Conservation (phyloP, 306 rosid genomes). For the Lathyrus oleraceus region DNA sequence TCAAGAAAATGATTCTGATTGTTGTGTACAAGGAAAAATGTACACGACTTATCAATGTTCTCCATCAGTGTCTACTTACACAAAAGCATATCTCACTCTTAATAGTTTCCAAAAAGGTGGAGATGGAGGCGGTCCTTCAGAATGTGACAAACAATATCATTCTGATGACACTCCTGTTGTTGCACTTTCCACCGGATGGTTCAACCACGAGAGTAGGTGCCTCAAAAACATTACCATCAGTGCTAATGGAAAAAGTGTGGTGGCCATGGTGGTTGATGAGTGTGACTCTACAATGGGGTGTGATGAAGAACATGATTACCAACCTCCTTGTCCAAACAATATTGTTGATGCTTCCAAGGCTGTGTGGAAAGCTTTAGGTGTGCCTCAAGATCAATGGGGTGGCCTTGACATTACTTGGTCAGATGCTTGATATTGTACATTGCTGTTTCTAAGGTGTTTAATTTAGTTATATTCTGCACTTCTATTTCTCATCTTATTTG, state of each 20-base stretch:
- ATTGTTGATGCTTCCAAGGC: slow-evolving; percentile 4
- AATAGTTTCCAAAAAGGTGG: slow-evolving; percentile 3
- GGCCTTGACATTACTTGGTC: not conserved
- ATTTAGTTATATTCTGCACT: not conserved
- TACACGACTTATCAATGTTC: not conserved
- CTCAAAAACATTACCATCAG: not conserved
- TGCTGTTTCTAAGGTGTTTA: not conserved
- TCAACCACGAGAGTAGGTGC: not conserved
- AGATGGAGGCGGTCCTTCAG: slow-evolving; percentile 2
- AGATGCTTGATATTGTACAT: not conserved
- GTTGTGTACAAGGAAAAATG: not conserved
- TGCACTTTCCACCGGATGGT: slow-evolving; percentile 2
- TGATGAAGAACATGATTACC: not conserved
- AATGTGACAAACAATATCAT: not conserved
- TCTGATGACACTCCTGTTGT: not conserved
- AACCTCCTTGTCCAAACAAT: not conserved
- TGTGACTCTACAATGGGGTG: not conserved
- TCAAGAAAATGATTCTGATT: not conserved
- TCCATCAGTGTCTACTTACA: not conserved
- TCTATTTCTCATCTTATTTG: not conserved
- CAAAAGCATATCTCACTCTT: not conserved
- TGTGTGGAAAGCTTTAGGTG: not conserved
- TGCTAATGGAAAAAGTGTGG: not conserved
- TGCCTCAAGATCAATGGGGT: slow-evolving; percentile 1
- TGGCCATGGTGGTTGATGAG: not conserved